Percentiles rank a stretch among this genome's conserved stretches.
These are phyloP conservation scores for Chlorella sp. DNA, from an alignment of 139 green algal species.

Conservation along the genomic window DNA sequence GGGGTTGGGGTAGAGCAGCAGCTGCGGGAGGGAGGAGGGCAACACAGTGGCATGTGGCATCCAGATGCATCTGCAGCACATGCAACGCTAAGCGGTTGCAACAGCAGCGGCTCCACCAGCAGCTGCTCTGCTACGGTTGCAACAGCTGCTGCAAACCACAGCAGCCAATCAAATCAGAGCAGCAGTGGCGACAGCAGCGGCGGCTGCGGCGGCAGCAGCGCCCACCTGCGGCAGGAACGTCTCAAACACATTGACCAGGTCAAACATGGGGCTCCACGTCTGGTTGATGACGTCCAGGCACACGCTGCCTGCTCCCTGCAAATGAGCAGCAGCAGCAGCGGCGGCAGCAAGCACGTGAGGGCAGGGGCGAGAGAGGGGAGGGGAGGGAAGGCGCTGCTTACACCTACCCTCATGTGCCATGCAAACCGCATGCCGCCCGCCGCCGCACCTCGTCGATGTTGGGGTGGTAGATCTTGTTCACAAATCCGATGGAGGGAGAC, in stretches of 20 bases:
- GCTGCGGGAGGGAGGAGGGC: constrained; percentile 61
- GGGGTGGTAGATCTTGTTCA: constrained; percentile 98
- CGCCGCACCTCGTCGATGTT: constrained; percentile 95
- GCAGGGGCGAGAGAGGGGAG: no score
- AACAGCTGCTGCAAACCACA: no score
- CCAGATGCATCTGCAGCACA: no score
- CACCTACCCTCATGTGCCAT: no score
- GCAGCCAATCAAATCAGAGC: no score
- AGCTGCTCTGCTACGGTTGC: no score
- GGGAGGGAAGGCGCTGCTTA: no score
- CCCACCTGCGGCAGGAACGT: constrained; percentile 89
- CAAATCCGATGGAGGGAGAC: constrained; percentile 95
- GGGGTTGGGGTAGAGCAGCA: constrained; percentile 99
- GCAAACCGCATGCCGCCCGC: neutral
- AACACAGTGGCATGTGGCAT: no score
- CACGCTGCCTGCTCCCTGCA: constrained; percentile 79
- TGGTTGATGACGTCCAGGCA: constrained; percentile 99
- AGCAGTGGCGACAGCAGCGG: neutral
- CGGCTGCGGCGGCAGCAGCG: neutral
- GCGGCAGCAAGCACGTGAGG: no score
- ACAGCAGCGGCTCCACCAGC: no score
- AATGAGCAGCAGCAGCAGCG: no score
- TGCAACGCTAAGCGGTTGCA: no score
- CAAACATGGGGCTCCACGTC: constrained; percentile 99
- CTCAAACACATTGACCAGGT: constrained; percentile 99